phyloP scores from a whole-genome alignment of 2,329 filamentous ascomycete genomes.

The Trichoderma aggressivum region DNA sequence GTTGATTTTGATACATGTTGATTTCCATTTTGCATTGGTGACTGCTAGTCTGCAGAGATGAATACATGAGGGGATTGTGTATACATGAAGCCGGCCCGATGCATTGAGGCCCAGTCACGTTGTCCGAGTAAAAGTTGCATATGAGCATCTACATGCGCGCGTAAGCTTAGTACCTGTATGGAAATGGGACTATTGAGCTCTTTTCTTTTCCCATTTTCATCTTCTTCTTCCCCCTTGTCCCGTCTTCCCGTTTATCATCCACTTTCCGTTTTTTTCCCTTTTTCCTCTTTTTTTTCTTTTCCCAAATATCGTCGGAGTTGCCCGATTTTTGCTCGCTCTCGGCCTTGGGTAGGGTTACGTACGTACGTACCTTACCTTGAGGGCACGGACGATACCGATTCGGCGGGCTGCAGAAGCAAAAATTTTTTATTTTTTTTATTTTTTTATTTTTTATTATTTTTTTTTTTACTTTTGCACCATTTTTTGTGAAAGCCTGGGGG shows the following conservation, averaged over 20 bases:
- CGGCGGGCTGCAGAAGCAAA: not conserved
- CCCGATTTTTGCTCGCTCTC: not conserved
- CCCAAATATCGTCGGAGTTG: not conserved
- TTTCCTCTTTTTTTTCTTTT: not conserved
- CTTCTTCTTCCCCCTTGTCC: not conserved
- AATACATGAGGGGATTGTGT: no score
- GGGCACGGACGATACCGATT: not conserved
- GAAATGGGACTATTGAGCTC: not conserved
- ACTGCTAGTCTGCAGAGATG: no score
- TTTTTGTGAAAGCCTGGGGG: not conserved
- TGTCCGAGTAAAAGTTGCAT: not conserved
- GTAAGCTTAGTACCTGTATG: not conserved
- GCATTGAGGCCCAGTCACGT: constrained; percentile 4
- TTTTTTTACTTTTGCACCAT: not conserved
- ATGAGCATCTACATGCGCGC: not conserved
- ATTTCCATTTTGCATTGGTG: not conserved
- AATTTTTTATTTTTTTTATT: no score
- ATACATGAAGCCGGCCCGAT: not conserved
- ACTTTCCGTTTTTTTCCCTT: not conserved
- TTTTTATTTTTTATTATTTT: no score
- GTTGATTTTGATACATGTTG: not conserved
- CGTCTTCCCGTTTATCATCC: not conserved
- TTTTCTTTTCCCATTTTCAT: not conserved
- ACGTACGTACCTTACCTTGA: no score
- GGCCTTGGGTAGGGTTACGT: no score